Base-by-base conservation (phyloP, 805 yeast genomes). In the Yamadazyma endophytica region DNA sequence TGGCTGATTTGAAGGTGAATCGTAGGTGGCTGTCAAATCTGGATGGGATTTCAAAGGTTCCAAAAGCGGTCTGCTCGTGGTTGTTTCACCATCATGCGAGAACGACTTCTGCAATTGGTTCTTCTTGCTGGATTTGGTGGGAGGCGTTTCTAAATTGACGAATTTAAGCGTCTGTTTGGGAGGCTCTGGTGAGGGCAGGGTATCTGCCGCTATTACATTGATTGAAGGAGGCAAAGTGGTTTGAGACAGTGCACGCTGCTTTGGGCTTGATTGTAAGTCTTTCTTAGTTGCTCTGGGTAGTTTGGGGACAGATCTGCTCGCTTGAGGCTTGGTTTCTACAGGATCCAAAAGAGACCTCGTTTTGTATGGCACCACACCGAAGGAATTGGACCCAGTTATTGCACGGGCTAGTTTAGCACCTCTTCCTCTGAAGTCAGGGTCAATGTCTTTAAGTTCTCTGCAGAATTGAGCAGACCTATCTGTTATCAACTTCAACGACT, bases 331-430 rank as follows among this genome's bases (percentile, higher is more conserved):
- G 26, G 29, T 29, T 28, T 54, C 60, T 1, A 55, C 40, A 3
- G 69, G 68, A 4, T 43, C 53, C 23, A 66, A 45, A 32, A 66
- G 36, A 4, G 70, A 64, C 41, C 63, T 65, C n/a, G 70, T 63
- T 32, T 62, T 62, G 43, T 53, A 61, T 2, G 69, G 67, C 11
- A 56, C 54, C 8, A 50, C 42, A 0, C 69, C 71, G 42, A 64
- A 64, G 4, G 50, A 43, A 29, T 51, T 63, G 3, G 69, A 61
- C 3, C 72, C 72, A 1, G 72, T 66, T 19, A 66, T 59, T 9
- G 52, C 58, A 9, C 64, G 42, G 0, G 71, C 71, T 35, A 65
- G 47, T 37, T 57, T 55, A 12, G 72, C 65, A 4, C 71, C 70
- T 28, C 56, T 46, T 4, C 70, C 68, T 17, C 46, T 44, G 39